A percentile compares a stretch with the other conserved stretches of the same genome.
Evolutionary conservation across 1,284 basidiomycete genomes (phyloP).

Genomic region (Moniliella sp.): DNA sequence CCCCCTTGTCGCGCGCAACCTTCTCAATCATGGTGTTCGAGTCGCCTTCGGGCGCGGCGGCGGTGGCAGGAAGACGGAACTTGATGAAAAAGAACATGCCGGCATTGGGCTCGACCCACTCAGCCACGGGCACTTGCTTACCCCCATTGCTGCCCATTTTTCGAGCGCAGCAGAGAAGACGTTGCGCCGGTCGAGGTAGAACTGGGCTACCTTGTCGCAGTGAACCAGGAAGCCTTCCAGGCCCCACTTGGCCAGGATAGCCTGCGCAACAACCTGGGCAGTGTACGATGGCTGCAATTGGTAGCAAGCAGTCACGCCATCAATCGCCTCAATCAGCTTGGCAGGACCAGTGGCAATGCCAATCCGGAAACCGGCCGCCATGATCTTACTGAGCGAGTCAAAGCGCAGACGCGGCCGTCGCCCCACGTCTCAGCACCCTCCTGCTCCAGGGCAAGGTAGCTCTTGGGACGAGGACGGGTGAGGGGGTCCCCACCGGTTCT

Average conservation of each 20-base stretch:
- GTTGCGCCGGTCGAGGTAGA: slow-evolving; percentile 59
- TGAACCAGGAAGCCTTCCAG: slow-evolving; percentile 53
- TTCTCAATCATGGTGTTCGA: slow-evolving; percentile 55
- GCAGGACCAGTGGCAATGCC: slow-evolving; percentile 65
- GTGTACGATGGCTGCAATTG: slow-evolving; percentile 53
- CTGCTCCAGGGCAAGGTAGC: slow-evolving; percentile 23
- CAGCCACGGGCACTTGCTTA: slow-evolving; percentile 9
- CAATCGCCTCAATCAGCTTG: slow-evolving; percentile 51
- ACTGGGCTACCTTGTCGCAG: slow-evolving; percentile 46
- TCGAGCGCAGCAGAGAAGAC: slow-evolving; percentile 56
- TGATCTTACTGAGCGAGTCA: slow-evolving; percentile 42
- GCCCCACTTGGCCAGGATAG: slow-evolving; percentile 50
- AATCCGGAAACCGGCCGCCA: slow-evolving; percentile 37
- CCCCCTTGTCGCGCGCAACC: slow-evolving; percentile 56
- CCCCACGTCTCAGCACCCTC: slow-evolving; percentile 17
- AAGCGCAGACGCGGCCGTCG: slow-evolving; percentile 27
- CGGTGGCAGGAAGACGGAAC: slow-evolving; percentile 18
- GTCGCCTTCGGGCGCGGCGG: slow-evolving; percentile 40
- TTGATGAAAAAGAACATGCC: slow-evolving; percentile 41
- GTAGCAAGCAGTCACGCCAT: slow-evolving; percentile 46
- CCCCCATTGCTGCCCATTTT: slow-evolving; percentile 44
- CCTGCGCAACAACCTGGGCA: slow-evolving; percentile 52
- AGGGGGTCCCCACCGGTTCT: slow-evolving; percentile 10
- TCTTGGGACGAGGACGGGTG: slow-evolving; percentile 8
- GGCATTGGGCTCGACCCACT: slow-evolving; percentile 61